A percentile compares a stretch with the other conserved stretches of the same genome.
phyloP scores from a whole-genome alignment of 1,284 basidiomycete genomes.

The Boletellus sp. region DNA sequence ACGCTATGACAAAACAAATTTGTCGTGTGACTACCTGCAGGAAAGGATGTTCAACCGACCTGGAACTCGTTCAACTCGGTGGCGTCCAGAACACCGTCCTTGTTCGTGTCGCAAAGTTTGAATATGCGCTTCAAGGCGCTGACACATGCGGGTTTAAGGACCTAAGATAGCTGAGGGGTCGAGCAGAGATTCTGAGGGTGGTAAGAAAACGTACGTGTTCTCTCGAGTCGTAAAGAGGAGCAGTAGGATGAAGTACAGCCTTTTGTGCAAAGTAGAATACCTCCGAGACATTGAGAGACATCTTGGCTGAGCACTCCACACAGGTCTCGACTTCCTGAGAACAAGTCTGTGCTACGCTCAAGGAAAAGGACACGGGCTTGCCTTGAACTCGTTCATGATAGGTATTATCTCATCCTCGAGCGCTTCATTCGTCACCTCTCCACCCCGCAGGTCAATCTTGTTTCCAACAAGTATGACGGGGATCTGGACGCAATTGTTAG shows the following conservation, averaged over 20 bases:
- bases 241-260: conserved; percentile 95
- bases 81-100: conserved; percentile 89
- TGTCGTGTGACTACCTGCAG: conserved; percentile 2
- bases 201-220: conserved; percentile 64
- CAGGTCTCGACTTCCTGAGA: conserved; percentile 94
- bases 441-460: conserved; percentile 94
- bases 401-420: conserved; percentile 92
- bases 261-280: conserved; percentile 99
- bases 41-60: conserved; percentile 41
- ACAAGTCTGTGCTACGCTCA: conserved; percentile 9
- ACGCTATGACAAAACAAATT: conserved; percentile 45
- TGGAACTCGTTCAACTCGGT: conserved; percentile 96
- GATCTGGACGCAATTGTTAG: conserved; percentile 54
- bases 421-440: conserved; percentile 90
- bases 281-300: conserved; percentile 91
- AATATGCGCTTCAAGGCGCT: conserved; percentile 92
- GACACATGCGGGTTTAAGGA: conserved; percentile 90
- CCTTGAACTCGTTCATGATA: conserved; percentile 98
- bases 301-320: conserved; percentile 91
- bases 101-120: conserved; percentile 92
- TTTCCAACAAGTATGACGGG: conserved; percentile 97
- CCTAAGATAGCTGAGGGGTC: conserved; percentile 41
- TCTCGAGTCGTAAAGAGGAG: conserved; percentile 94
- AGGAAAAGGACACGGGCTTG: conserved; percentile 28
- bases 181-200: conserved; percentile 5